These are phyloP conservation scores for Urochloa ruziziensis DNA, from an alignment of 176 grass and related monocot species.

Conservation along the genomic window DNA sequence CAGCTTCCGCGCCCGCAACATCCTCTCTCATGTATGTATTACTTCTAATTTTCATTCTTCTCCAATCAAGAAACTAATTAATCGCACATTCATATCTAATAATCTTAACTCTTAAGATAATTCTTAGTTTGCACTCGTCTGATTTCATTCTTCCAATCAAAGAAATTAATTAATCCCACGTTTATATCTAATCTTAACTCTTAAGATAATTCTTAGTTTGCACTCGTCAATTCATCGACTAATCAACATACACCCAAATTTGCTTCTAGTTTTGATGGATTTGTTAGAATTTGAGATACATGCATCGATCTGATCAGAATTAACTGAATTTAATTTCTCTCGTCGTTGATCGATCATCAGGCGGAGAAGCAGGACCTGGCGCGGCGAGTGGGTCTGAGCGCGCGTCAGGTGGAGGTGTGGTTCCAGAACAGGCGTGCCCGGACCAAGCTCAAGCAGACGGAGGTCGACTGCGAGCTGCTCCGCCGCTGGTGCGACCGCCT, in stretches of 20 bases:
- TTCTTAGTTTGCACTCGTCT: too few relatives aligned
- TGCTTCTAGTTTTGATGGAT: not conserved
- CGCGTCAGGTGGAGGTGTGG: slow-evolving; percentile 63
- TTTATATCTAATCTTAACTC: too few relatives aligned
- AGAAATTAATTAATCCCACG: too few relatives aligned
- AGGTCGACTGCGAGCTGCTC: slow-evolving; percentile 57
- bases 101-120: not conserved
- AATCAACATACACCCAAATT: not conserved
- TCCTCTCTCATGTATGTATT: slow-evolving; percentile 43
- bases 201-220: not conserved
- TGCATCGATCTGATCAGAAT: not conserved
- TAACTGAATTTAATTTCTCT: not conserved
- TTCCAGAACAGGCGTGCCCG: slow-evolving; percentile 54
- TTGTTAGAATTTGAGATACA: too few relatives aligned
- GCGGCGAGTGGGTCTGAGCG: slow-evolving; percentile 15
- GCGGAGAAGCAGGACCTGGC: slow-evolving; percentile 46
- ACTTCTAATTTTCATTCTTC: too few relatives aligned
- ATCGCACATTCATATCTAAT: too few relatives aligned
- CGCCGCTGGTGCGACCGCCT: slow-evolving; percentile 52
- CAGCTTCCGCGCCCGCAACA: slow-evolving; percentile 48
- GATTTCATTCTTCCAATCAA: too few relatives aligned
- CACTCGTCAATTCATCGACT: not conserved
- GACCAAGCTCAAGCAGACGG: slow-evolving; percentile 67
- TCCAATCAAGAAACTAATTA: too few relatives aligned
- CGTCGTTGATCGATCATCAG: slow-evolving; percentile 11